Evolutionary conservation across 108 stramenopile genomes (phyloP).

Genomic region (Thalassiosira profunda): DNA sequence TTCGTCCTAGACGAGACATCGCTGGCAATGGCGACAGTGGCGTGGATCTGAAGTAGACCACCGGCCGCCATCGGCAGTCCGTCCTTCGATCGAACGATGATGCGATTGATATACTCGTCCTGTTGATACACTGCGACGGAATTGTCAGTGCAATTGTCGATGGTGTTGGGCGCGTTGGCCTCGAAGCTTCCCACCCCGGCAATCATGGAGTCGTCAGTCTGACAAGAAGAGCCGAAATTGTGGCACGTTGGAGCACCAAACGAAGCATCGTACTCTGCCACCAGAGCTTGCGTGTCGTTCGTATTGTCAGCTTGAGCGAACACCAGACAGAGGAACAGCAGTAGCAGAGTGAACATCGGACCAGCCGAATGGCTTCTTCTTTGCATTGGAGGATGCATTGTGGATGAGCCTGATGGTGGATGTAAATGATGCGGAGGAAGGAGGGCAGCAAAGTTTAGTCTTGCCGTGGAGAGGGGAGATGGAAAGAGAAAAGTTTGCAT

Average conservation of each 20-base stretch:
- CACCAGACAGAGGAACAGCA: no score
- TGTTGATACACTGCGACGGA: not conserved
- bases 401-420: no score
- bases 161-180: conserved; percentile 2
- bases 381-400: no score
- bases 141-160: not conserved
- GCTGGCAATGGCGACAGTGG: not conserved
- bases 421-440: no score
- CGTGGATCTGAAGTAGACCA: not conserved
- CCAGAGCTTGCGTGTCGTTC: no score
- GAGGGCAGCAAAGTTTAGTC: no score
- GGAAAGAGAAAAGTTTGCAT: no score
- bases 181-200: conserved; percentile 4
- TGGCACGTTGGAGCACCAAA: conserved; percentile 4
- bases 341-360: no score
- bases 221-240: not conserved
- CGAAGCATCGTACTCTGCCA: not conserved
- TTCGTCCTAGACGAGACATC: not conserved
- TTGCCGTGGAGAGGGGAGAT: no score
- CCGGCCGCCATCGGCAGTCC: not conserved
- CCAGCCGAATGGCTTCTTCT: no score
- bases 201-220: not conserved
- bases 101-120: conserved; percentile 11
- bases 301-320: no score
- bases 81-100: not conserved